A percentile compares a stretch with the other conserved stretches of the same genome.
Conservation (phyloP, 2,329 filamentous ascomycete species). For the Colletotrichum plurivorum region DNA sequence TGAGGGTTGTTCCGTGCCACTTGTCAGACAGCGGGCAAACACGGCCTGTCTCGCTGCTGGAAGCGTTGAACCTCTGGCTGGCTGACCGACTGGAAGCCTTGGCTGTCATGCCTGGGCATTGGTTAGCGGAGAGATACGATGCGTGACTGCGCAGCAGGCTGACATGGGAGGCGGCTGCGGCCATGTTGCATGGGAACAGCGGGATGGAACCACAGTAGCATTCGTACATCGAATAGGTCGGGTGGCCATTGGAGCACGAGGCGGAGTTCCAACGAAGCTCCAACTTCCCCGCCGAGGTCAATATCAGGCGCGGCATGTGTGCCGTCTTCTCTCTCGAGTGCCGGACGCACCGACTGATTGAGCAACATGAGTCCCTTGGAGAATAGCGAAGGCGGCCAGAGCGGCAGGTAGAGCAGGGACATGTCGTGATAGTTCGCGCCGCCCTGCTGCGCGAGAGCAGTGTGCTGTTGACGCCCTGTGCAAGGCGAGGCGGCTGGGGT, state of each 20-base stretch:
- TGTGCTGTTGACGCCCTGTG: background rate
- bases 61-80: background rate
- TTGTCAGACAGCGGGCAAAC: slow-evolving; percentile 13
- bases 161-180: background rate
- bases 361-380: background rate
- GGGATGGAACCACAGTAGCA: background rate
- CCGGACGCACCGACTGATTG: background rate
- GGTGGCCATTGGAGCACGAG: slow-evolving; percentile 7
- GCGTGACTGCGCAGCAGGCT: background rate
- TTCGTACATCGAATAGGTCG: background rate
- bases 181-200: slow-evolving; percentile 2
- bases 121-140: background rate
- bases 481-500: slow-evolving; percentile 2
- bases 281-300: slow-evolving; percentile 2
- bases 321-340: slow-evolving; percentile 3
- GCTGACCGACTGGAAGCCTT: slow-evolving; percentile 10
- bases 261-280: background rate
- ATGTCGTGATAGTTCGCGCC: background rate
- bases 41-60: background rate
- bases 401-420: background rate
- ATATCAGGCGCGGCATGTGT: background rate
- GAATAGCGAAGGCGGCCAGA: background rate
- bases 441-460: background rate
- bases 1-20: background rate
- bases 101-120: background rate